These are phyloP conservation scores for Poa pratensis DNA, from an alignment of 176 grass and related monocot species.

Conservation along the genomic window DNA sequence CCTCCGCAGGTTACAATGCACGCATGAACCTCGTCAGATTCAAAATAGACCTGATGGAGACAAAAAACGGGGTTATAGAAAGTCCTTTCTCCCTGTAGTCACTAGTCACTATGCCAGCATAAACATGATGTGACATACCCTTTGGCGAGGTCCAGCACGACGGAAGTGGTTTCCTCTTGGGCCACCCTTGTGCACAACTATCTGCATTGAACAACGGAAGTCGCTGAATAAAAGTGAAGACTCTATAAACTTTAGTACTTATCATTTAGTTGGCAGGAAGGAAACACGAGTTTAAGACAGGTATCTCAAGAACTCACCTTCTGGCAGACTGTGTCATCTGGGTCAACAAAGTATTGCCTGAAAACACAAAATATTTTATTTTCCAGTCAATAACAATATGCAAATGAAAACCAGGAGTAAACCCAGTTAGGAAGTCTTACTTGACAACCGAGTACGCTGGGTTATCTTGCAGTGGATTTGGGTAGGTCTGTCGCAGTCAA, in stretches of 20 bases:
- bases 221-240: not conserved
- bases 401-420: not conserved
- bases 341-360: slow-evolving; percentile 95
- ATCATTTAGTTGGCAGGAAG: not conserved
- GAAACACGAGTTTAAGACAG: not conserved
- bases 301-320: slow-evolving; percentile 63
- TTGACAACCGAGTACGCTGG: slow-evolving; percentile 95
- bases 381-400: not conserved
- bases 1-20: slow-evolving; percentile 99
- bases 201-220: slow-evolving; percentile 46
- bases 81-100: not conserved
- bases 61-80: slow-evolving; percentile 24
- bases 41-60: slow-evolving; percentile 77
- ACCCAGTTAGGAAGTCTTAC: slow-evolving; percentile 49
- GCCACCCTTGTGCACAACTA: slow-evolving; percentile 80
- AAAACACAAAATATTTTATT: not conserved
- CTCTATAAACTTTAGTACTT: not conserved
- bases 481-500: slow-evolving; percentile 63
- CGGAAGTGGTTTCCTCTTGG: slow-evolving; percentile 91
- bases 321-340: slow-evolving; percentile 82
- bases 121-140: slow-evolving; percentile 40
- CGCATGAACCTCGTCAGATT: slow-evolving; percentile 84
- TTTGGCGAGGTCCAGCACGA: slow-evolving; percentile 87
- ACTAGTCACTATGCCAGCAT: not conserved
- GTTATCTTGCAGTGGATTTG: slow-evolving; percentile 94